phyloP scores from a whole-genome alignment of 495 filamentous ascomycete genomes.

The Apodospora peruviana region DNA sequence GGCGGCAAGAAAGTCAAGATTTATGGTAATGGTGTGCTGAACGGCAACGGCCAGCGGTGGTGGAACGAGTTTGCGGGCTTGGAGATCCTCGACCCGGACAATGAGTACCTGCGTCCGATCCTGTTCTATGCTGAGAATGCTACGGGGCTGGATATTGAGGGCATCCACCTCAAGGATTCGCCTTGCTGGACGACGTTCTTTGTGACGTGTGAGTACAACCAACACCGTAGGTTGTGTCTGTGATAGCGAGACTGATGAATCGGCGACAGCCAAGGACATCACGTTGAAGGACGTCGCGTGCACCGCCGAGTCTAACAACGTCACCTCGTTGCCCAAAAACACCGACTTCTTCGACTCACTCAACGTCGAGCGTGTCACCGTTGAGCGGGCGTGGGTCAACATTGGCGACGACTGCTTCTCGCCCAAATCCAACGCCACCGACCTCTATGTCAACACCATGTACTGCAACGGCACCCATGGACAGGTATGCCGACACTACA shows the following conservation, averaged over 20 bases:
- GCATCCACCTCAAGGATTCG: conserved; percentile 52
- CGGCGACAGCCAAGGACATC: conserved; percentile 36
- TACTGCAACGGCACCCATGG: conserved; percentile 56
- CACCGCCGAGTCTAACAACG: conserved; percentile 49
- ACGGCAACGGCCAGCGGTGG: conserved; percentile 48
- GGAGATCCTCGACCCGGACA: conserved; percentile 41
- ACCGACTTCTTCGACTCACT: conserved; percentile 55
- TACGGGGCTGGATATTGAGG: conserved; percentile 47
- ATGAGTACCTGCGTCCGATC: conserved; percentile 49
- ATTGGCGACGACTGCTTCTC: conserved; percentile 58
- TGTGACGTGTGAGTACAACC: conserved; percentile 34
- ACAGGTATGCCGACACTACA: too few relatives aligned
- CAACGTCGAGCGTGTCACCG: conserved; percentile 41
- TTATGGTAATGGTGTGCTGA: conserved; percentile 46
- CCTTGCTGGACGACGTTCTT: conserved; percentile 58
- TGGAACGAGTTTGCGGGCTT: conserved; percentile 29
- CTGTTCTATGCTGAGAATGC: conserved; percentile 54
- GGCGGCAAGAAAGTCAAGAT: conserved; percentile 54
- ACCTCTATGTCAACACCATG: conserved; percentile 52
- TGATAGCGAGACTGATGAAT: conserved; percentile 1
- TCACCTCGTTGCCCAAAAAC: conserved; percentile 47
- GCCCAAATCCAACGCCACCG: conserved; percentile 53
- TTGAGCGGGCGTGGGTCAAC: conserved; percentile 46
- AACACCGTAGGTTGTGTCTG: not conserved
- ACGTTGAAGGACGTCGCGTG: conserved; percentile 48